Percentiles rank a stretch among this genome's conserved stretches.
These are phyloP conservation scores for Kodamaea alishanica DNA, from an alignment of 1,139 yeast genomes.

Conservation along the genomic window DNA sequence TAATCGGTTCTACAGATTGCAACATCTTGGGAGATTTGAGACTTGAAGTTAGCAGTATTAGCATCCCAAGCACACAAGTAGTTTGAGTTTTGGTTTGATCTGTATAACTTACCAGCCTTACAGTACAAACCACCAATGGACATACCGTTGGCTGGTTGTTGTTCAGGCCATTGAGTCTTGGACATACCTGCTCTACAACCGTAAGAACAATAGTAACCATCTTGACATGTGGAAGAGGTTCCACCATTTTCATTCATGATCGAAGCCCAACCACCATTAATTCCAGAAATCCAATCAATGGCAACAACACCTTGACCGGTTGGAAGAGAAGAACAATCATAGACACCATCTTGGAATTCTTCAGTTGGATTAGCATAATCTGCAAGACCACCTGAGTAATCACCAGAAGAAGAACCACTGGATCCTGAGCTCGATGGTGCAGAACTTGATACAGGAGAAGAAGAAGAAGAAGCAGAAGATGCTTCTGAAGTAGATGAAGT, in stretches of 20 bases:
- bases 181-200: conserved; percentile 92
- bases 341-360: conserved; percentile 60
- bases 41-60: conserved; percentile 57
- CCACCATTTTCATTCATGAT: conserved; percentile 60
- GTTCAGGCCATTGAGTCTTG: conserved; percentile 80
- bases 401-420: conserved; percentile 21
- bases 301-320: conserved; percentile 72
- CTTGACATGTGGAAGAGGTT: conserved; percentile 65
- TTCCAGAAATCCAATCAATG: conserved; percentile 50
- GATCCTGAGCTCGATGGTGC: conserved; percentile 5
- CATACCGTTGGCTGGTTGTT: conserved; percentile 70
- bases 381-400: conserved; percentile 54
- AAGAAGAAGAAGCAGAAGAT: conserved; percentile 21
- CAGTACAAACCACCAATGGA: conserved; percentile 78
- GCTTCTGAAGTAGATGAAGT: conserved; percentile 15
- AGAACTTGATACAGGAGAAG: conserved; percentile 3
- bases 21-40: conserved; percentile 52
- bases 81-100: conserved; percentile 53
- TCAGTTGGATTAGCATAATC: conserved; percentile 50
- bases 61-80: conserved; percentile 79
- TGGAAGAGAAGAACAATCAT: conserved; percentile 59
- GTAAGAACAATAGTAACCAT: conserved; percentile 78
- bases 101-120: conserved; percentile 66
- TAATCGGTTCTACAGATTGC: conserved; percentile 85
- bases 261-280: conserved; percentile 70